A percentile compares a stretch with the other conserved stretches of the same genome.
Evolutionary conservation across 2,329 filamentous ascomycete genomes (phyloP).

Genomic region (Monilinia vaccinii-corymbosi): DNA sequence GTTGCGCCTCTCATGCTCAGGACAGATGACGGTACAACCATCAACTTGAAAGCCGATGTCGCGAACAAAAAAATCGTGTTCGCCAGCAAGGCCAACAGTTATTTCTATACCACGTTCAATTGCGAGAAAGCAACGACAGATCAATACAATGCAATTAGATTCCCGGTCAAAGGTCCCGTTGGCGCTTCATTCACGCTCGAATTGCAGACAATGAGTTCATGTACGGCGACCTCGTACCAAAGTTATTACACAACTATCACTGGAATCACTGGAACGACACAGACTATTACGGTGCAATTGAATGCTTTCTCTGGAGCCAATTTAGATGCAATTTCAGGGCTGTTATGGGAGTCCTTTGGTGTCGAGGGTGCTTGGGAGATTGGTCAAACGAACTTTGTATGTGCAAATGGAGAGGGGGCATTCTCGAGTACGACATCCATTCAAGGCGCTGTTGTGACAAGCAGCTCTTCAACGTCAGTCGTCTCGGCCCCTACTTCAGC

Average conservation of each 20-base stretch:
- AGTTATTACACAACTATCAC: conserved; percentile 38
- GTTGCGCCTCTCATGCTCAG: not conserved
- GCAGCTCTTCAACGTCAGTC: not conserved
- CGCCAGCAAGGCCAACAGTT: conserved; percentile 39
- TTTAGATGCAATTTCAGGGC: conserved; percentile 37
- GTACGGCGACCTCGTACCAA: conserved; percentile 33
- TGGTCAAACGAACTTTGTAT: conserved; percentile 39
- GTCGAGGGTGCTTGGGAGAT: conserved; percentile 36
- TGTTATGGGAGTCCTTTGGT: conserved; percentile 37
- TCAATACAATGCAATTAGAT: conserved; percentile 39
- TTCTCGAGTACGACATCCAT: not conserved
- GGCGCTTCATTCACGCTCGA: conserved; percentile 36
- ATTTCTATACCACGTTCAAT: conserved; percentile 45
- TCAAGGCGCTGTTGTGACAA: not conserved
- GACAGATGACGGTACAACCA: conserved; percentile 42
- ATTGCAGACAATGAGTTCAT: conserved; percentile 39
- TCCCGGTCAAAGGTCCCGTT: conserved; percentile 38
- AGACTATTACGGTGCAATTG: conserved; percentile 43
- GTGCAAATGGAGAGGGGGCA: conserved; percentile 22
- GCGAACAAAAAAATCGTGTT: conserved; percentile 39
- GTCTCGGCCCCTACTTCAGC: not conserved
- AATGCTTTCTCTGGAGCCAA: conserved; percentile 42
- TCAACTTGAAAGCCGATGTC: conserved; percentile 32
- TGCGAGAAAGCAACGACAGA: conserved; percentile 38
- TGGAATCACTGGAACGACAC: conserved; percentile 39